Percentiles rank a stretch among this genome's conserved stretches.
Evolutionary conservation across 805 yeast species (phyloP).

Genomic region (Kuraishia hungarica): DNA sequence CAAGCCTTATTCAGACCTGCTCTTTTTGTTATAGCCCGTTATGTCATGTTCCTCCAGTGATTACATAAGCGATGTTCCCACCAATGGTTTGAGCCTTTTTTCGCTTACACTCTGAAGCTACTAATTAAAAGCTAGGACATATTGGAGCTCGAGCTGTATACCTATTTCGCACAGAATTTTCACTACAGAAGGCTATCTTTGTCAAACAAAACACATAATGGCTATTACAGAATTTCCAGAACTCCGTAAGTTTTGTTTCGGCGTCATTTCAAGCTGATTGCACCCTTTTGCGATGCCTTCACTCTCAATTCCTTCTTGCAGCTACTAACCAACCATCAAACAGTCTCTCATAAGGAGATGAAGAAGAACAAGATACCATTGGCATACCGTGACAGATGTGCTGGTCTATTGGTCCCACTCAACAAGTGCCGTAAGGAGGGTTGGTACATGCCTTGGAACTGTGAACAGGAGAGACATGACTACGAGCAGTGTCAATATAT

Average conservation of each 20-base stretch:
- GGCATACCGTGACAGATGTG: conserved; percentile 80
- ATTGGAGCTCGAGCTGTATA: not conserved
- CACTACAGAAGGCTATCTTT: not conserved
- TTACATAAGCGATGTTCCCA: not conserved
- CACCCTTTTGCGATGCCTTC: conserved; percentile 3
- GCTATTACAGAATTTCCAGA: conserved; percentile 24
- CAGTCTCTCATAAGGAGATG: conserved; percentile 79
- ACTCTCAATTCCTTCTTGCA: not conserved
- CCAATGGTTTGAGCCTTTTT: not conserved
- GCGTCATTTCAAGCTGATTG: conserved; percentile 8
- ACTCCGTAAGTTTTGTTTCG: conserved; percentile 24
- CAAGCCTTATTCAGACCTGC: no score
- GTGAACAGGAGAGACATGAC: conserved; percentile 68
- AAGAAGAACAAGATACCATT: conserved; percentile 71
- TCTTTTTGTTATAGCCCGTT: no score
- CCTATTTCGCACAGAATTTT: not conserved
- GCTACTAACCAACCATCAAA: conserved; percentile 5
- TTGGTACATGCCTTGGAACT: conserved; percentile 58
- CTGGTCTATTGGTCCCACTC: conserved; percentile 49
- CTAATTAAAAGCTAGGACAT: not conserved
- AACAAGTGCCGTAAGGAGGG: conserved; percentile 54
- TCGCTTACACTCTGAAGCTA: not conserved
- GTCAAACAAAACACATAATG: not conserved
- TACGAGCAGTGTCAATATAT: conserved; percentile 82
- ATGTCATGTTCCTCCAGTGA: not conserved